Evolutionary conservation across 1,284 basidiomycete genomes (phyloP).

Genomic region (Phylloporus sp.): DNA sequence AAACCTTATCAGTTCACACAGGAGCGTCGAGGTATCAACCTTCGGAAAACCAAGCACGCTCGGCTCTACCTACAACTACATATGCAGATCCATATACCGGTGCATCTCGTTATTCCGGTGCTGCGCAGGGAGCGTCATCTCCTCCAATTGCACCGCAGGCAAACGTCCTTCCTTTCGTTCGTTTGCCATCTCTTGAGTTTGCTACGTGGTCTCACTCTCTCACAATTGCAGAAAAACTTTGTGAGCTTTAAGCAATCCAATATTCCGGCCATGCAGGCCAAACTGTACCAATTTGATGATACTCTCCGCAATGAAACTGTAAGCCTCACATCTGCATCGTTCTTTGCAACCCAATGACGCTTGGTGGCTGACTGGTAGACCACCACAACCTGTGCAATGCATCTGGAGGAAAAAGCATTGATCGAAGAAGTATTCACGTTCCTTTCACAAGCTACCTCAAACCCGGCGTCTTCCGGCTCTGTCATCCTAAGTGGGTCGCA

Average conservation of each 20-base stretch:
- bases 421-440: slow-evolving; percentile 75
- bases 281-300: slow-evolving; percentile 85
- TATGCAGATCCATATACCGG: slow-evolving; percentile 53
- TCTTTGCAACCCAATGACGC: slow-evolving; percentile 3
- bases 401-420: slow-evolving; percentile 67
- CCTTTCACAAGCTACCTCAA: slow-evolving; percentile 62
- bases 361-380: slow-evolving; percentile 52
- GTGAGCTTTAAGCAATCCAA: slow-evolving; percentile 90
- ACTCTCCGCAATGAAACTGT: slow-evolving; percentile 74
- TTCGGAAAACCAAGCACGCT: slow-evolving; percentile 17
- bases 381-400: slow-evolving; percentile 72
- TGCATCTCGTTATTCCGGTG: slow-evolving; percentile 46
- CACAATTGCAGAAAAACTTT: slow-evolving; percentile 54
- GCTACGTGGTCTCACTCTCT: slow-evolving; percentile 7
- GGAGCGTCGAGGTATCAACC: slow-evolving; percentile 44
- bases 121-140: slow-evolving; percentile 34
- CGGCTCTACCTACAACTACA: slow-evolving; percentile 32
- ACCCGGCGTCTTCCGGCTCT: slow-evolving; percentile 45
- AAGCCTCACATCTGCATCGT: slow-evolving; percentile 33
- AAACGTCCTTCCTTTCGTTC: slow-evolving; percentile 68
- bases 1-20: slow-evolving; percentile 28
- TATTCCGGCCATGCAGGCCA: slow-evolving; percentile 84
- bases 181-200: slow-evolving; percentile 31
- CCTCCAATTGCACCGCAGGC: slow-evolving; percentile 33
- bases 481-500: slow-evolving; percentile 54